Base-by-base conservation (phyloP, 345 rosid species). In the Bretschneidera sinensis region DNA sequence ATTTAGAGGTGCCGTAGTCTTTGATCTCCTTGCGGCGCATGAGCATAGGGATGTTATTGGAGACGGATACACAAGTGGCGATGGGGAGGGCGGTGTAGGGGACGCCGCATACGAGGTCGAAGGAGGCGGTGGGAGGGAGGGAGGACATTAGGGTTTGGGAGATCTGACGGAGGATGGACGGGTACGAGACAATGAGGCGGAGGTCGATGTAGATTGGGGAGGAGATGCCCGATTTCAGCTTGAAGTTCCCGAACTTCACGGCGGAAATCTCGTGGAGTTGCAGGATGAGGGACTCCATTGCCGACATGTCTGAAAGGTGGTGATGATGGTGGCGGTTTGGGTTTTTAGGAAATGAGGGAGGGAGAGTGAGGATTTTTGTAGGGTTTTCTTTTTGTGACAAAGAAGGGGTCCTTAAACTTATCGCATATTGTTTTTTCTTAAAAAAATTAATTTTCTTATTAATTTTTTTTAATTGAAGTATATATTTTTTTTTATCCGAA, bases 81-180 rank as follows among this genome's bases (percentile, higher is more conserved):
- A 94, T 88, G 8, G 97, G 97, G n/a, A 84, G 83, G 20, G 96
- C 98, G 11, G 98, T 89, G 87, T 92, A 89, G 5, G 98, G 97
- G 53, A 92, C 97, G 51, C 97, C 98, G 39, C 98, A 92, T 39
- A 92, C 70, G 55, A 76, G 59, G 74, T 92, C 85, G 70, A 67
- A 92, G 58, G 71, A 25, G 48, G 89, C n/a, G 53, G 83, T 59
- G 25, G 90, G 39, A 1, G 95, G 72, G 71, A 89, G 81, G 34
- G 92, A 69, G 68, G 95, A 76, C 76, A 86, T 70, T 21, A 90
- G 78, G 49, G 81, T 84, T 24, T 76, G 75, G 59, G 99, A 86
- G 78, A 94, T 88, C 58, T 72, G 89, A 65, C 77, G 67, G 58
- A 90, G 86, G 81, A 90, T 87, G 18, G 90, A 74, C 5, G 97